Evolutionary conservation across 192 early-diverging fungal genomes (phyloP).

Genomic region (Linnemannia hyalina): DNA sequence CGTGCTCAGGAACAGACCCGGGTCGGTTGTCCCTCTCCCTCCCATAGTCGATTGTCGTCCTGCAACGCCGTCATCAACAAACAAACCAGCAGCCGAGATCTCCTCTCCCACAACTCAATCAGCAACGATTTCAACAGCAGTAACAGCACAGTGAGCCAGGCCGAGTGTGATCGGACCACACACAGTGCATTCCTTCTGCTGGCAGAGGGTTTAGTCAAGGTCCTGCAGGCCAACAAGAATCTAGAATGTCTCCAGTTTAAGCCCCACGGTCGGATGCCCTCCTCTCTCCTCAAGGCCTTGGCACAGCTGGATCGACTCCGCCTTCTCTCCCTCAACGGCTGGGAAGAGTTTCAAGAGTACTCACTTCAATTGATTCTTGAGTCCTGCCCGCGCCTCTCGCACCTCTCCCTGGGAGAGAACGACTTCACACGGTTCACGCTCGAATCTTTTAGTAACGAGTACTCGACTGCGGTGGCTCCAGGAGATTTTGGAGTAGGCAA

Average conservation of each 20-base stretch:
- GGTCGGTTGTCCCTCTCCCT: not conserved
- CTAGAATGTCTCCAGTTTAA: conserved; percentile 22
- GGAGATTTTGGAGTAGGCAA: not conserved
- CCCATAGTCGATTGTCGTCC: not conserved
- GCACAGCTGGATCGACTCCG: conserved; percentile 17
- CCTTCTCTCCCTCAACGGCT: conserved; percentile 35
- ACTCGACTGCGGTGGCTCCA: not conserved
- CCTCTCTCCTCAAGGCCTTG: conserved; percentile 12
- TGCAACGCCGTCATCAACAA: not conserved
- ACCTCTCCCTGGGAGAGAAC: conserved; percentile 41
- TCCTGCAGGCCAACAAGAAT: conserved; percentile 22
- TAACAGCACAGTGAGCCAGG: not conserved
- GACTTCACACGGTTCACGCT: conserved; percentile 45
- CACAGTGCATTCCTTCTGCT: conserved; percentile 21
- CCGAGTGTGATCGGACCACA: not conserved
- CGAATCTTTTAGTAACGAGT: not conserved
- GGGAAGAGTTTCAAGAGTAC: conserved; percentile 54
- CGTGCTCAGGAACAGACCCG: not conserved
- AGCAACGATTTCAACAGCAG: not conserved
- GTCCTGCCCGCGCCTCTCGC: conserved; percentile 14
- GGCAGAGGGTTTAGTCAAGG: conserved; percentile 16
- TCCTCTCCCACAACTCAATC: not conserved
- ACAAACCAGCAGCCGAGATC: not conserved
- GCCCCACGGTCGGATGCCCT: conserved; percentile 28
- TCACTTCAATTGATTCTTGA: conserved; percentile 35